These are phyloP conservation scores for Mrakia hoshinonis DNA, from an alignment of 768 basidiomycete species.

Conservation along the genomic window DNA sequence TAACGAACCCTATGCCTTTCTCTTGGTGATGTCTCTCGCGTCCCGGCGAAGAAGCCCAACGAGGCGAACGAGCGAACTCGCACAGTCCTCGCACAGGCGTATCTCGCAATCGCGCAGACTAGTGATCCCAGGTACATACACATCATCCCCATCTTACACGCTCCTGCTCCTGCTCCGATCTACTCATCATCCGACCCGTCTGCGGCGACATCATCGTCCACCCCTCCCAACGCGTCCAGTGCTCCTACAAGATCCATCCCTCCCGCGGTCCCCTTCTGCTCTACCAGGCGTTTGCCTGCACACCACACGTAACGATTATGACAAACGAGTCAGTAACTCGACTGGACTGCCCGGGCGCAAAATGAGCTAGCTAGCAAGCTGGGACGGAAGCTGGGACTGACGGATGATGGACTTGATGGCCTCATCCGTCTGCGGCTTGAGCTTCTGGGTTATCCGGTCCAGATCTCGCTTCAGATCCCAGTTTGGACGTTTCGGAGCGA, in stretches of 20 bases:
- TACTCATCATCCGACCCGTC: slow-evolving; percentile 23
- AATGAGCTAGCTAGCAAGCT: not conserved
- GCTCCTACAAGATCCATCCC: slow-evolving; percentile 27
- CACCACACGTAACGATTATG: not conserved
- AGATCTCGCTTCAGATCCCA: slow-evolving; percentile 58
- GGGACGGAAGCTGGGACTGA: slow-evolving; percentile 1
- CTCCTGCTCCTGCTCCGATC: not conserved
- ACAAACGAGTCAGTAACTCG: too few relatives aligned
- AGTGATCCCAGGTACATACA: too few relatives aligned
- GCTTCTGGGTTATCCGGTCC: slow-evolving; percentile 43
- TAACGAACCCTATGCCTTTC: too few relatives aligned
- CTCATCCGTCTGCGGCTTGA: slow-evolving; percentile 27
- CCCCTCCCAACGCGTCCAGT: slow-evolving; percentile 20
- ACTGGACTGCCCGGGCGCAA: too few relatives aligned
- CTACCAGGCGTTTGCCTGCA: slow-evolving; percentile 17
- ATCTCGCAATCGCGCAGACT: too few relatives aligned
- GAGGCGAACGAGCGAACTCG: too few relatives aligned
- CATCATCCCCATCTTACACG: too few relatives aligned
- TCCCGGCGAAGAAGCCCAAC: too few relatives aligned
- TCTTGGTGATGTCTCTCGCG: too few relatives aligned
- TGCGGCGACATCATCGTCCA: slow-evolving; percentile 22
- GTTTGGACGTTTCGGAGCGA: slow-evolving; percentile 61
- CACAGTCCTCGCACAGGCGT: too few relatives aligned
- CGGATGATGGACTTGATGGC: slow-evolving; percentile 29
- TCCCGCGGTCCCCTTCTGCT: slow-evolving; percentile 14